Base-by-base conservation (phyloP, 176 grass and related monocot genomes). In the Carex cristatella region DNA sequence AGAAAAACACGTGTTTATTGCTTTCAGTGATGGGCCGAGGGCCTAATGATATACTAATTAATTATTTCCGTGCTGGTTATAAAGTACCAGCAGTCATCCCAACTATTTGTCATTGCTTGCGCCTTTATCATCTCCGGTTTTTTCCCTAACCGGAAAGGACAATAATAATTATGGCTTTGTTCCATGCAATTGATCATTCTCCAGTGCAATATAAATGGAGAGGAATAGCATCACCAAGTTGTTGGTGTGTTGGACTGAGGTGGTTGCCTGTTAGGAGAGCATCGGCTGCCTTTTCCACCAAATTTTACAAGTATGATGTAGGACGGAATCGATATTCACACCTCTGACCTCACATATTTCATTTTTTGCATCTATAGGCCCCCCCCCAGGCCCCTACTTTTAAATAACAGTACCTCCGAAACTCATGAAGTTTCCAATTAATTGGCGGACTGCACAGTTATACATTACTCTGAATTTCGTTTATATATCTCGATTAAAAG, bases 1-100 rank as follows among this genome's bases (percentile, higher is more conserved):
- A 64, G 79, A 49, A 10, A 30, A 83, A 62, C 80, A 83, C 80
- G 80, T 83, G 80, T 67, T 83, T 67, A 83, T 80, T 80, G 61
- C 31, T 80, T 80, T 2, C 33, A 16, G 53, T 61, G 55, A 79
- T 79, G 31, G 33, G 6, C 59, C 38, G 61, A 40, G 38, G 78
- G 56, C 55, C 33, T 61, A 64, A 61, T 81, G n/a, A 61, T 81
- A 62, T 46, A 8, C 9, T 61, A 81, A 40, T 61, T 61, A 81
- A n/a, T 81, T 64, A 58, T 59, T 62, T n/a, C 35, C 10, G 4
- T 9, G 37, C 44, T 63, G 38, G 79, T 42, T 63, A 78, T 12
- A 81, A 58, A 18, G 56, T 27, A 81, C 51, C 59, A 58, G 75
- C 54, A 55, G 9, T 79, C 74, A 35, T 32, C 10, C 46, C 61